Conservation (phyloP, 306 rosid species). For the Urtica urens region DNA sequence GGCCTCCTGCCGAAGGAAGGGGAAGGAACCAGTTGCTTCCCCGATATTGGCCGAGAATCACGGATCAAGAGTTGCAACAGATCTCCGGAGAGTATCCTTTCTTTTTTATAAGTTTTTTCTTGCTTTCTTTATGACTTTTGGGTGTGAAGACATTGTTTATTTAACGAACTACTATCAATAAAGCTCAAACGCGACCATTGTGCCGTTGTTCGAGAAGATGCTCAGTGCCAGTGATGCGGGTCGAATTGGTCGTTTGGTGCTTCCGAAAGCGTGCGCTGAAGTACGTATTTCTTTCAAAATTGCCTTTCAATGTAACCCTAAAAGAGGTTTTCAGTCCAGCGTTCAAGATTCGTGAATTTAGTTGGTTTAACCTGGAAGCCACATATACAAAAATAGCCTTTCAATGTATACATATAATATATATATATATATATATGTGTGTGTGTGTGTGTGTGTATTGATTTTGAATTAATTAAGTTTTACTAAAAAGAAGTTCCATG, state of each 20-base stretch:
- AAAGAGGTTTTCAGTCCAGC: too few species aligned
- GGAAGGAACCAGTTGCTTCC: constrained; percentile 98
- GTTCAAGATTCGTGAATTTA: too few species aligned
- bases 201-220: constrained; percentile 97
- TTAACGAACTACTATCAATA: constrained; percentile 44
- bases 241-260: constrained; percentile 95
- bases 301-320: too few species aligned
- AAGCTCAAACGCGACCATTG: constrained; percentile 90
- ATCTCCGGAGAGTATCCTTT: constrained; percentile 96
- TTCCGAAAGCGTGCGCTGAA: constrained; percentile 99
- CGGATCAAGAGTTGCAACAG: constrained; percentile 95
- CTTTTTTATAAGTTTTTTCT: constrained; percentile 15
- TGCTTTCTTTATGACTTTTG: neutral
- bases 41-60: constrained; percentile 98
- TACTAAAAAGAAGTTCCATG: constrained; percentile 28
- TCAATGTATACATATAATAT: too few species aligned
- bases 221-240: constrained; percentile 99
- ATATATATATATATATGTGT: too few species aligned
- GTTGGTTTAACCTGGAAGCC: too few species aligned
- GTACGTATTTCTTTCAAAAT: too few species aligned
- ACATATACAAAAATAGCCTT: too few species aligned
- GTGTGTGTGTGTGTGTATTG: too few species aligned
- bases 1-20: constrained; percentile 99
- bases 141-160: constrained; percentile 18
- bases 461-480: constrained; percentile 8